Evolutionary conservation across 2,329 filamentous ascomycete genomes (phyloP).

Genomic region (Blastomyces emzantsi): DNA sequence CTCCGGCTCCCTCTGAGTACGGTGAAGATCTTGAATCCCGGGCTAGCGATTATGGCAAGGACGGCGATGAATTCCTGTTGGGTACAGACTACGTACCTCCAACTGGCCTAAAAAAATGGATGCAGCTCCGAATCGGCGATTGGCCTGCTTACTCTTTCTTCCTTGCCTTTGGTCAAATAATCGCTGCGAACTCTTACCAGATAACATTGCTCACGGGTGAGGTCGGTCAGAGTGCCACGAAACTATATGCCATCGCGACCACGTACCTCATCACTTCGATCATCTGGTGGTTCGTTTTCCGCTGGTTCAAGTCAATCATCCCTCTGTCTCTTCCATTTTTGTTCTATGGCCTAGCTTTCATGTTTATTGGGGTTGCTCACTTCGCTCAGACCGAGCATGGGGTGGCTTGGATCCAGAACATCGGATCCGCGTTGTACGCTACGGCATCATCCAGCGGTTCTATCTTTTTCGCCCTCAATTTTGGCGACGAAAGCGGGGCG

Average conservation of each 20-base stretch:
- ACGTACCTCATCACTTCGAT: slow-evolving; percentile 52
- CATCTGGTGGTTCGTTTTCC: slow-evolving; percentile 56
- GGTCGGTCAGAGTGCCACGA: slow-evolving; percentile 49
- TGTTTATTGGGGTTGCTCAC: slow-evolving; percentile 44
- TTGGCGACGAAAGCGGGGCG: slow-evolving; percentile 54
- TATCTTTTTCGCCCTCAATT: slow-evolving; percentile 59
- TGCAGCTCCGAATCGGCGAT: slow-evolving; percentile 51
- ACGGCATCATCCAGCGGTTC: slow-evolving; percentile 54
- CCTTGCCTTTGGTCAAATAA: slow-evolving; percentile 53
- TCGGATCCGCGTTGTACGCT: slow-evolving; percentile 54
- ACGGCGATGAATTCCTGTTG: slow-evolving; percentile 48
- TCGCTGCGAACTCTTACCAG: slow-evolving; percentile 59
- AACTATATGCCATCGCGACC: slow-evolving; percentile 52
- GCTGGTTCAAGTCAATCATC: slow-evolving; percentile 48
- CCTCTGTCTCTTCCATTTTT: slow-evolving; percentile 53
- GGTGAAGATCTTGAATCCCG: slow-evolving; percentile 16
- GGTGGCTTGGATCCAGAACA: slow-evolving; percentile 50
- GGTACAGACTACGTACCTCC: slow-evolving; percentile 49
- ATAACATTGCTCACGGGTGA: slow-evolving; percentile 58
- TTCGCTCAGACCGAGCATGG: slow-evolving; percentile 35
- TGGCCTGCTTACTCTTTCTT: slow-evolving; percentile 57
- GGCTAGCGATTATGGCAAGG: slow-evolving; percentile 29
- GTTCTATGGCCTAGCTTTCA: slow-evolving; percentile 40
- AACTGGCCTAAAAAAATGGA: slow-evolving; percentile 46
- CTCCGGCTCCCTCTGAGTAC: not conserved